Base-by-base conservation (phyloP, 164 flowering plant genomes). In the Vitis riparia region DNA sequence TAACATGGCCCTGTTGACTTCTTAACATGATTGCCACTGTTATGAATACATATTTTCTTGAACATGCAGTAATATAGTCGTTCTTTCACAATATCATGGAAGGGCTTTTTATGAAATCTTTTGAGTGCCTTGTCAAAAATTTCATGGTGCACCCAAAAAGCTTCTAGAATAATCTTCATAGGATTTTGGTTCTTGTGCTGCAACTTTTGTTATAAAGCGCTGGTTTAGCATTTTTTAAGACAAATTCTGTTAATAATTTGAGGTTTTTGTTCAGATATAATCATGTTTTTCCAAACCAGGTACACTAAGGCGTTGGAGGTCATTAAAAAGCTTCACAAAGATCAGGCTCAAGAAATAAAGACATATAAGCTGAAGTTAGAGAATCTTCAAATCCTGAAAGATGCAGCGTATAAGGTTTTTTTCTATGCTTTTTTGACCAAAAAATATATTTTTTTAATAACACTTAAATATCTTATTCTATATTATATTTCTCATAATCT, bases 261-360 rank as follows among this genome's bases (percentile, higher is more conserved):
- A 44, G 16, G 14, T 29, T 37, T 47, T 23, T 59, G 5, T 27
- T 48, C 61, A 23, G 13, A 9, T 19, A 32, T 30, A 30, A 29
- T 30, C 50, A 14, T 23, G 47, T 49, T 14, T 32, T 70, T 55
- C 49, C 11, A 53, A 37, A 37, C 44, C 44, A 37, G 44, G 44
- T 37, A 37, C 44, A 37, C 99, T 51, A 95, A 91, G 77, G 99
- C 99, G 14, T 83, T 95, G 81, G 99, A 95, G 82, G 97, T 93
- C 69, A 95, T 95, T 30, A 95, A 95, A 72, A 95, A 93, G 76
- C 98, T 95, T 79, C 98, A 95, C 86, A 95, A 95, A 85, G 99
- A 95, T 68, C 97, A 95, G 79, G 89, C 87, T 68, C 98, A 89
- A 68, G 99, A 95, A 73, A 95, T 95, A 76, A 95, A 93, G 82